A percentile compares a stretch with the other conserved stretches of the same genome.
These are phyloP conservation scores for Zoysia japonica DNA, from an alignment of 176 grass and related monocot genomes.

Conservation along the genomic window DNA sequence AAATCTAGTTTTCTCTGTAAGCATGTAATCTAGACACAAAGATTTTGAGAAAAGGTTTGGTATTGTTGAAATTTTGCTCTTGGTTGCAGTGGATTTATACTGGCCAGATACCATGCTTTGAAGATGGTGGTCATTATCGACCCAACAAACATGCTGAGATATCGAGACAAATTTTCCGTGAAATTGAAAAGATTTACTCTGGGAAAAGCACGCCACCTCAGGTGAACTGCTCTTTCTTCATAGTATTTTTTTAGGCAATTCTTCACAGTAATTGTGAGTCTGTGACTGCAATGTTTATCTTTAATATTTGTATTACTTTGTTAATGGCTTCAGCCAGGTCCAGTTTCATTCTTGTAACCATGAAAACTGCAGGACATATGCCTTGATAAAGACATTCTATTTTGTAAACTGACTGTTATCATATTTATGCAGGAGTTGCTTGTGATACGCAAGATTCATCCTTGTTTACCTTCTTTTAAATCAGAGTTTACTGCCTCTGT, in stretches of 20 bases:
- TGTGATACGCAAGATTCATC: constrained; percentile 83
- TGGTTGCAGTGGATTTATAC: constrained; percentile 86
- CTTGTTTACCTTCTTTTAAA: constrained; percentile 97
- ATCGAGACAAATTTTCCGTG: constrained; percentile 85
- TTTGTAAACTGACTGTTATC: constrained; percentile 2
- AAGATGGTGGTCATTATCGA: constrained; percentile 85
- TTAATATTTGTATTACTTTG: constrained; percentile 11
- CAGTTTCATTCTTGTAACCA: constrained; percentile 7
- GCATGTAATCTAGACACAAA: constrained; percentile 7
- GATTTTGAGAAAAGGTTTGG: background rate
- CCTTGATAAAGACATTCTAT: constrained; percentile 1
- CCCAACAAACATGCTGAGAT: constrained; percentile 95
- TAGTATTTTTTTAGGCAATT: background rate
- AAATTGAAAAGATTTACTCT: constrained; percentile 75
- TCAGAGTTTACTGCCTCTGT: constrained; percentile 97
- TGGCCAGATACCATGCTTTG: constrained; percentile 87
- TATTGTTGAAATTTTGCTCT: constrained; percentile 16
- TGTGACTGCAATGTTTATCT: background rate
- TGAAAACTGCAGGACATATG: constrained; percentile 7
- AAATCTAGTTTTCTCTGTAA: background rate
- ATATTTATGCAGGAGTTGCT: constrained; percentile 59
- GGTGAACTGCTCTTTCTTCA: constrained; percentile 43
- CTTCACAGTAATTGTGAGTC: too few species aligned
- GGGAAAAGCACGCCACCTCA: constrained; percentile 58
- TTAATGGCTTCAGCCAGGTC: background rate